phyloP scores from a whole-genome alignment of 768 basidiomycete species.

The Mycena chlorophos region DNA sequence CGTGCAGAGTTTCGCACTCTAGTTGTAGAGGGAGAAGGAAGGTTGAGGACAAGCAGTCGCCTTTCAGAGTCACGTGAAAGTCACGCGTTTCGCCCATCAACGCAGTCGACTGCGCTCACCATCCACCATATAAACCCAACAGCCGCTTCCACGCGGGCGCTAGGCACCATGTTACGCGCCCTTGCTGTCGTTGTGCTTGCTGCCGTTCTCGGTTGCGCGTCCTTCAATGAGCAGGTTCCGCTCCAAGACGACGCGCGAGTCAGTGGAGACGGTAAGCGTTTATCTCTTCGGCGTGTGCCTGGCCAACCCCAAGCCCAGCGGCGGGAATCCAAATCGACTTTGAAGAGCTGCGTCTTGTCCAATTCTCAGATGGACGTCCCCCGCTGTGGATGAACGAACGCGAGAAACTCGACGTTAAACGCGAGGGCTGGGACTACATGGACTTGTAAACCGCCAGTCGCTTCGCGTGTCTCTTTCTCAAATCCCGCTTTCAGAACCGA shows the following conservation, averaged over 20 bases:
- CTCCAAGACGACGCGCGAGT: background rate
- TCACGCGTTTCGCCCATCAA: too few species aligned
- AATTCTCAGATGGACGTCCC: constrained; percentile 42
- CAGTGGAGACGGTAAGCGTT: background rate
- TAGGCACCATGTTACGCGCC: too few species aligned
- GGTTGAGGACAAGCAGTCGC: too few species aligned
- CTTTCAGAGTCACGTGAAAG: too few species aligned
- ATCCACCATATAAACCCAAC: too few species aligned
- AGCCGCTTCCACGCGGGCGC: too few species aligned
- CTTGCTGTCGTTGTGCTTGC: background rate
- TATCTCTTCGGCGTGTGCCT: background rate
- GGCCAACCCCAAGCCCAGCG: too few species aligned
- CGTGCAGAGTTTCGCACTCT: too few species aligned
- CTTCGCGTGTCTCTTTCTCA: background rate
- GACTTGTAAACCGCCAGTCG: constrained; percentile 11
- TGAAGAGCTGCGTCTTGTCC: constrained; percentile 52
- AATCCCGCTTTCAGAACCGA: background rate
- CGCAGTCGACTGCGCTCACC: too few species aligned
- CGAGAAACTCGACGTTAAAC: constrained; percentile 14
- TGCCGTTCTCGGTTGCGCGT: background rate
- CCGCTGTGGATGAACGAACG: constrained; percentile 16
- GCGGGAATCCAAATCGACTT: constrained; percentile 53
- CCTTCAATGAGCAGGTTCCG: background rate
- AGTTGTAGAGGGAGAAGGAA: too few species aligned
- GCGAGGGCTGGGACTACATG: constrained; percentile 6